A percentile compares a stretch with the other conserved stretches of the same genome.
Evolutionary conservation across 2,329 filamentous ascomycete species (phyloP).

Genomic region (Plenodomus tracheiphilus): DNA sequence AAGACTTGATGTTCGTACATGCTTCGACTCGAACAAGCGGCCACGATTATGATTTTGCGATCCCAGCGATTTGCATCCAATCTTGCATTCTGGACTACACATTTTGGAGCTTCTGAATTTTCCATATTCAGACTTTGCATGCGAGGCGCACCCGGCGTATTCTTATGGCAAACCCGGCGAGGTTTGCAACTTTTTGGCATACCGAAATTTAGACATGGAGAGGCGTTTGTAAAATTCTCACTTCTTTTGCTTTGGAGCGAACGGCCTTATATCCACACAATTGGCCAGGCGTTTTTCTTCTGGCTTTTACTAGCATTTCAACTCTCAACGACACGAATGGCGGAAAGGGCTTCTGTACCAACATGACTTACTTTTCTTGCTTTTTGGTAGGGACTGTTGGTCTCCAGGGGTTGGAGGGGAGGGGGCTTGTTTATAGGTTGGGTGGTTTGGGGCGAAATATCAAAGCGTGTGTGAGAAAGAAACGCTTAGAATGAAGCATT

Average conservation of each 20-base stretch:
- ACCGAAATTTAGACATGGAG: constrained; percentile 22
- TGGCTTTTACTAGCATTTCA: constrained; percentile 20
- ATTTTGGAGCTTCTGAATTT: constrained; percentile 32
- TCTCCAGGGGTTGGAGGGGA: not conserved
- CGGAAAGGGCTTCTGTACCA: constrained; percentile 15
- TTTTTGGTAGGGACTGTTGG: not conserved
- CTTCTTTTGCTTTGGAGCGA: constrained; percentile 2
- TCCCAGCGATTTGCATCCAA: constrained; percentile 38
- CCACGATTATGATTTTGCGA: constrained; percentile 39
- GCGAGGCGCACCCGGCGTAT: constrained; percentile 40
- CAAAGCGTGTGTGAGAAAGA: not conserved
- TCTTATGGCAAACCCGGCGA: constrained; percentile 25
- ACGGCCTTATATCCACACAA: constrained; percentile 18
- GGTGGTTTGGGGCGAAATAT: not conserved
- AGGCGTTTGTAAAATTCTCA: constrained; percentile 33
- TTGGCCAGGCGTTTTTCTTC: constrained; percentile 21
- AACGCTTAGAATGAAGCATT: not conserved
- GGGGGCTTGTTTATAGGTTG: not conserved
- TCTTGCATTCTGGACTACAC: constrained; percentile 42
- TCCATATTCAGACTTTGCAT: constrained; percentile 20
- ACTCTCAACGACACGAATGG: constrained; percentile 15
- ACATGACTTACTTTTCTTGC: constrained; percentile 4
- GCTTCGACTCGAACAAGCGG: constrained; percentile 13
- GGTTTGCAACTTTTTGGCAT: constrained; percentile 23
- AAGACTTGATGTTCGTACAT: constrained; percentile 1